Evolutionary conservation across 2,329 filamentous ascomycete genomes (phyloP).

Genomic region (Penicillium polonicum): DNA sequence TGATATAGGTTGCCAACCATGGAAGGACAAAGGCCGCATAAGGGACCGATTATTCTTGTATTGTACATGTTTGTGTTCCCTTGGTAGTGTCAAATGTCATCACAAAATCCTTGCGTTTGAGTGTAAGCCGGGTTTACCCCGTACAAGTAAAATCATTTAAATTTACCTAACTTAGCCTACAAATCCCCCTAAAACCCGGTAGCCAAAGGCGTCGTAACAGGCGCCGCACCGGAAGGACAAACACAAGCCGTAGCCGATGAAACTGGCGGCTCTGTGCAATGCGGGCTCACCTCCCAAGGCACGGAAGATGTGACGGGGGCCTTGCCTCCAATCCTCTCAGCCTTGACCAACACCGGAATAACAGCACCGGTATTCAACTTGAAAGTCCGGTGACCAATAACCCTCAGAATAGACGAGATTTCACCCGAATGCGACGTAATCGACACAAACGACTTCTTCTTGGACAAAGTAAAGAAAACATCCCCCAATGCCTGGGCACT

Average conservation of each 20-base stretch:
- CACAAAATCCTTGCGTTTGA: neutral
- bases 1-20: neutral
- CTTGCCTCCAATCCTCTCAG: slow-evolving; percentile 27
- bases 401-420: slow-evolving; percentile 52
- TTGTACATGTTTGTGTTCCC: neutral
- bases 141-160: neutral
- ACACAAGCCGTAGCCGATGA: slow-evolving; percentile 32
- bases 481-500: slow-evolving; percentile 49
- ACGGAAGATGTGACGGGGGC: slow-evolving; percentile 18
- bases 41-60: neutral
- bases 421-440: slow-evolving; percentile 60
- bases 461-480: slow-evolving; percentile 44
- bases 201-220: slow-evolving; percentile 32
- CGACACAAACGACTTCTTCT: slow-evolving; percentile 49
- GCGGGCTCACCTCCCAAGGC: slow-evolving; percentile 31
- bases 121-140: neutral
- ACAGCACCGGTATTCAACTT: slow-evolving; percentile 49
- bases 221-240: slow-evolving; percentile 30
- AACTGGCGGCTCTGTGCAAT: slow-evolving; percentile 37
- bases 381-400: slow-evolving; percentile 48
- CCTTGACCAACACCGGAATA: slow-evolving; percentile 52
- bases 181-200: slow-evolving; percentile 7
- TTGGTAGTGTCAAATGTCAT: neutral
- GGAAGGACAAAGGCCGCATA: neutral
- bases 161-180: neutral